Base-by-base conservation (phyloP, 768 basidiomycete genomes). In the Phlebiopsis gigantea region DNA sequence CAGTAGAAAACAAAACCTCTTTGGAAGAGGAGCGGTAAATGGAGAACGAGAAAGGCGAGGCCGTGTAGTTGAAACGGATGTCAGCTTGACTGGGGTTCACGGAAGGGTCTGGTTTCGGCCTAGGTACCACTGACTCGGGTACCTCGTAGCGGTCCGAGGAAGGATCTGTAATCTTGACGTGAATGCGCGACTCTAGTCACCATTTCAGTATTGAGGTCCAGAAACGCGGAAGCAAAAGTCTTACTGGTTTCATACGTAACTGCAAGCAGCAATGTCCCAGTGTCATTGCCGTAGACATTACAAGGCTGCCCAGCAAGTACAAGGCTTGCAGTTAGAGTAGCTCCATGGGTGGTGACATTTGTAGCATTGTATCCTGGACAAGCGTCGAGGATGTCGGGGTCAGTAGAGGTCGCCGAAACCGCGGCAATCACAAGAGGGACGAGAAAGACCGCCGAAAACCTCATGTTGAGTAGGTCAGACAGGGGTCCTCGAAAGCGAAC, bases 1-100 rank as follows among this genome's bases (percentile, higher is more conserved):
- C 74, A 2, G 85, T 87, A 15, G 82, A 79, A 72, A 86, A 88
- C 17, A 88, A 72, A 2, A 81, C 72, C 62, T 87, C 83, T 17
- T 63, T 60, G 1, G 79, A 80, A 6, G 70, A 62, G 0, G 75
- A 67, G 39, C 84, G 80, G 58, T 67, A 71, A 60, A 87, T 75
- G 15, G 77, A 73, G 69, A 88, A 87, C 0, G 80, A 75, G 68
- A 87, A 87, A 0, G 85, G 84, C 0, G 77, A 75, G 0, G 73
- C 53, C 19, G 79, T 83, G 65, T 81, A 85, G 57, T 78, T 80
- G 75, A 88, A 86, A 44, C 74, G 70, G 58, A 88, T 83, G 5
- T 70, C 67, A 2, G 82, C 71, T 0, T 66, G 59, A 2, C 68
- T 54, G 0, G 73, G 62, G 8, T 69, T 63, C 28, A 70, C 66